phyloP scores from a whole-genome alignment of 306 rosid species.

The Malus fusca region DNA sequence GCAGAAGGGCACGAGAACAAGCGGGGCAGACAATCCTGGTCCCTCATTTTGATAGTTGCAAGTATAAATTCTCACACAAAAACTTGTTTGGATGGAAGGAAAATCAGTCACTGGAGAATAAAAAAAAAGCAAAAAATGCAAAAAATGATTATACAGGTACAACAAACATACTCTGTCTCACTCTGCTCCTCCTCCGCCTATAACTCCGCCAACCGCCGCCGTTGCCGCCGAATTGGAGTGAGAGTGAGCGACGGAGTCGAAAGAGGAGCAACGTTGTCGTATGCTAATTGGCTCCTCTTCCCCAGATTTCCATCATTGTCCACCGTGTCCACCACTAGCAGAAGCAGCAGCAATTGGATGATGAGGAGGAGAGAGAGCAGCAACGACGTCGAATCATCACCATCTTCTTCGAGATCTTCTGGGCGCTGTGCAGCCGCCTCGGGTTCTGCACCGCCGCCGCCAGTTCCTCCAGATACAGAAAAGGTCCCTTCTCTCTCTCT shows the following conservation, averaged over 20 bases:
- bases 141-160: neutral
- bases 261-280: neutral
- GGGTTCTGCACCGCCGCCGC: neutral
- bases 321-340: neutral
- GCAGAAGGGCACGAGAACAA: too few relatives aligned
- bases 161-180: neutral
- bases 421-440: slow-evolving; percentile 6
- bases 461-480: slow-evolving; percentile 4
- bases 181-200: neutral
- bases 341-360: neutral
- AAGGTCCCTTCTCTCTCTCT: slow-evolving; percentile 12
- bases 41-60: neutral
- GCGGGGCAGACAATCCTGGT: too few relatives aligned
- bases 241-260: neutral
- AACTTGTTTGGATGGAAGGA: neutral
- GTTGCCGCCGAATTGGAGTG: neutral
- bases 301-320: neutral
- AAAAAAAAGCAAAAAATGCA: neutral
- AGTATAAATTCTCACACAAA: neutral
- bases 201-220: neutral
- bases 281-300: neutral
- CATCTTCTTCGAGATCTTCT: slow-evolving; percentile 6
- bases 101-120: neutral
- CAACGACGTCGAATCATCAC: neutral
- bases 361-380: neutral